phyloP scores from a whole-genome alignment of 371 early-diverging fungal species.

The Saksenaea oblongispora region DNA sequence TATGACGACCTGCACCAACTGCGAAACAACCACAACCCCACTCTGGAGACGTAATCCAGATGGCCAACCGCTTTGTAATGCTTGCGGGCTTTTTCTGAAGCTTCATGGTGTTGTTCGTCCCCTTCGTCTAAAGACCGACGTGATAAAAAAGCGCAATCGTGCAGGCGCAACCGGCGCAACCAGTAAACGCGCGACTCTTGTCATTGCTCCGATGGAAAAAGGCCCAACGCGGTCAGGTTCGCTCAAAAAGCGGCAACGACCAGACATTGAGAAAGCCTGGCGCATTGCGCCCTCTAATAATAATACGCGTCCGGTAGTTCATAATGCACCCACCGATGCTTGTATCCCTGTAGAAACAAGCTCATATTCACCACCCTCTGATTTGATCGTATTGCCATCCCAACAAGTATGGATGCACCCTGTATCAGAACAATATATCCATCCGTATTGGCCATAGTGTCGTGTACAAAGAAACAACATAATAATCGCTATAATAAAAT shows the following conservation, averaged over 20 bases:
- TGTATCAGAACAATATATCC: neutral
- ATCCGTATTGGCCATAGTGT: neutral
- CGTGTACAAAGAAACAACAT: neutral
- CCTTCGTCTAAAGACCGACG: conserved; percentile 70
- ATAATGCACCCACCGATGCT: neutral
- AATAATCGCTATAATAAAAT: neutral
- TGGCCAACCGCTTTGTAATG: conserved; percentile 60
- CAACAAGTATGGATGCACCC: neutral
- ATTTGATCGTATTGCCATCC: neutral
- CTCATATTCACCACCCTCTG: neutral
- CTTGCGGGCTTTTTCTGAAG: conserved; percentile 70
- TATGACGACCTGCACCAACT: conserved; percentile 78
- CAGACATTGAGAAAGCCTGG: neutral
- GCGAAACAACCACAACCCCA: conserved; percentile 85
- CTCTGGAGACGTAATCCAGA: conserved; percentile 90
- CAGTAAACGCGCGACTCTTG: neutral
- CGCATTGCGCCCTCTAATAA: neutral
- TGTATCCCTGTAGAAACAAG: neutral
- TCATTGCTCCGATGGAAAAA: conserved; percentile 1
- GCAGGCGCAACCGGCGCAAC: neutral
- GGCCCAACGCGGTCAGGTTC: neutral
- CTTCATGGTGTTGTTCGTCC: conserved; percentile 84
- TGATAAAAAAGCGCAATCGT: conserved; percentile 81
- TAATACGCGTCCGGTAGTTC: neutral
- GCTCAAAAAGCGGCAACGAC: neutral